These are phyloP conservation scores for Entophlyctis helioformis DNA, from an alignment of 192 early-diverging fungal species.

Conservation along the genomic window DNA sequence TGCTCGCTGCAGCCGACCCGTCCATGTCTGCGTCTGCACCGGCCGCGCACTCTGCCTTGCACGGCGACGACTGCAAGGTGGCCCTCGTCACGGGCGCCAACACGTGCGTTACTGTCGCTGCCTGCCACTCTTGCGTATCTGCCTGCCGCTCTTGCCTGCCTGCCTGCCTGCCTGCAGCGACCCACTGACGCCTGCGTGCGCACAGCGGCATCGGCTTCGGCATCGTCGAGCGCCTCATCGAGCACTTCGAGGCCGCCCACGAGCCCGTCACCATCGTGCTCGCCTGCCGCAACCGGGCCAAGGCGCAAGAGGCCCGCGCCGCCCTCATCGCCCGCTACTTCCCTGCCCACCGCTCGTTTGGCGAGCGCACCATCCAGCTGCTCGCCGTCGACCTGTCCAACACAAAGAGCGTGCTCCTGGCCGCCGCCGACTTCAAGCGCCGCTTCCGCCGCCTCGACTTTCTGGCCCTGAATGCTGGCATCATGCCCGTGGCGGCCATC, in stretches of 20 bases:
- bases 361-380: slow-evolving; percentile 7
- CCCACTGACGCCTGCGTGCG: no score
- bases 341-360: not conserved
- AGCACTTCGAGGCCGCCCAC: slow-evolving; percentile 1
- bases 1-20: no score
- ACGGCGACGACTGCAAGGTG: no score
- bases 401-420: slow-evolving; percentile 14
- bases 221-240: slow-evolving; percentile 17
- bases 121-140: not conserved
- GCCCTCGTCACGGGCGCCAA: slow-evolving; percentile 20
- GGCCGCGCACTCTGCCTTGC: no score
- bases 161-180: not conserved
- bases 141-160: not conserved
- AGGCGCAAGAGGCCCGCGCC: slow-evolving; percentile 15
- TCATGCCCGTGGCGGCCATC: slow-evolving; percentile 21
- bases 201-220: slow-evolving; percentile 28
- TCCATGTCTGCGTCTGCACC: no score
- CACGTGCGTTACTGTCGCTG: slow-evolving; percentile 7
- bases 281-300: slow-evolving; percentile 17
- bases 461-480: slow-evolving; percentile 36
- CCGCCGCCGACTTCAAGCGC: slow-evolving; percentile 15
- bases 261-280: slow-evolving; percentile 16
- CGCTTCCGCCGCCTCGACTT: slow-evolving; percentile 20
- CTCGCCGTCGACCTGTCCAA: slow-evolving; percentile 20
- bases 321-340: slow-evolving; percentile 8